Evolutionary conservation across 352 stramenopile species (phyloP), one percentile per base, ranked within the genome.

Genomic region (Phytophthora pisi): DNA sequence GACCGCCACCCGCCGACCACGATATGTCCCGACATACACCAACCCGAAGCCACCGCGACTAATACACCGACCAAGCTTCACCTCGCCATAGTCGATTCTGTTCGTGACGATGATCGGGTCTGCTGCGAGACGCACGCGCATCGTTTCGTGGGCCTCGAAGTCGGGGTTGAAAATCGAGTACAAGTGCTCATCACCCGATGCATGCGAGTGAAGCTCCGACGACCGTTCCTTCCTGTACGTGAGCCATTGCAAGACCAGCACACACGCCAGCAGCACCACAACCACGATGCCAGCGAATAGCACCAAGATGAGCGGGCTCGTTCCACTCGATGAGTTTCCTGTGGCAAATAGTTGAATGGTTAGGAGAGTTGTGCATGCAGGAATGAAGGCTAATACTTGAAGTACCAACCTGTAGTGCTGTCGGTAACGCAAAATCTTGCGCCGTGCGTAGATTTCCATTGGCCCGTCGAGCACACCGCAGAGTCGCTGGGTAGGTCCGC

Each of bases 21-120:
- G 64, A 61, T 82, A 79, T 4, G 57, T 74, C 40, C 72, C 80
- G 2, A 26, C 24, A 18, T 76, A 84, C 2, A 89, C 68, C 42
- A 82, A 70, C 20, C 79, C 75, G 28, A 83, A 88, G 53, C 77
- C 79, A 4, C 75, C 77, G 9, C 68, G 55, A 20, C 62, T 85
- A 7, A 86, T 71, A 18, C 68, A 80, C 40, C 61, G 62, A 3
- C 56, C 71, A 5, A 86, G 49, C 15, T 81, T 77, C 11, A 88
- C 36, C 6, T 86, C 70, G 23, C 69, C 64, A 57, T 80, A 84
- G 30, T 58, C 59, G 30, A 86, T 58, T 9, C 77, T 71, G n/a
- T 70, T 68, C 2, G 68, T 75, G 52, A 75, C 66, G 42, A 88
- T 75, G 31, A 81, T 67, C 5, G 79, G 77, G 42, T 88, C 75